Evolutionary conservation across 75 land plant species (phyloP), one percentile per base, ranked within the genome.

Genomic region (Chamaecyparis obtusa): DNA sequence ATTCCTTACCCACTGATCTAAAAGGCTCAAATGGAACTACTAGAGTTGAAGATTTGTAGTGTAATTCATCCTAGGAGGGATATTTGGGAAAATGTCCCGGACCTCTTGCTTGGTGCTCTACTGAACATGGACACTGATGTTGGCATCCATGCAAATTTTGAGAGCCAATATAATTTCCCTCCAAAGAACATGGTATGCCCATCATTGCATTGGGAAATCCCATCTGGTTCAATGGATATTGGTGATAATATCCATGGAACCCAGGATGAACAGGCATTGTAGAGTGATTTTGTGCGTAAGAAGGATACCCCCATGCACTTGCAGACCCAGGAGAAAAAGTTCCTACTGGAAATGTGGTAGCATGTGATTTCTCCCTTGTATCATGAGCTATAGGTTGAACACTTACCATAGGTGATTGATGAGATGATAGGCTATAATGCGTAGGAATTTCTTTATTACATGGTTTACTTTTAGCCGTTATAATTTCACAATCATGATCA

Each of bases 221-320:
- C 48, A 80, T 36, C 44, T 80, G 83, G 83, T 79, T 79, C 21
- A 79, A 21, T 24, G 30, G 83, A 44, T 80, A 44, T n/a, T 41
- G 83, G 11, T 80, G 83, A 80, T 80, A 80, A 44, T 39, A 80
- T 3, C 44, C 83, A 80, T 80, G 43, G 14, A 32, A 41, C 83
- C 83, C 49, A 41, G 83, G 83, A 80, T 19, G 49, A 13, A 48
- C 37, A 44, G 83, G 9, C 83, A 80, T 43, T 80, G 48, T 49
- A 80, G 19, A 27, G 43, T 44, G 46, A 44, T 80, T 44, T 80
- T 80, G 83, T 80, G 30, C 11, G 43, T 80, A 80, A 80, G 83
- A 49, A 39, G 87, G 87, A 75, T 74, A 86, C 15, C 87, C 87
- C 87, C 87, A 86, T 24, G 87, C 83, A 86, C 87, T 86, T 35